Evolutionary conservation across 176 grass and related monocot genomes (phyloP).

Genomic region (Canna indica): DNA sequence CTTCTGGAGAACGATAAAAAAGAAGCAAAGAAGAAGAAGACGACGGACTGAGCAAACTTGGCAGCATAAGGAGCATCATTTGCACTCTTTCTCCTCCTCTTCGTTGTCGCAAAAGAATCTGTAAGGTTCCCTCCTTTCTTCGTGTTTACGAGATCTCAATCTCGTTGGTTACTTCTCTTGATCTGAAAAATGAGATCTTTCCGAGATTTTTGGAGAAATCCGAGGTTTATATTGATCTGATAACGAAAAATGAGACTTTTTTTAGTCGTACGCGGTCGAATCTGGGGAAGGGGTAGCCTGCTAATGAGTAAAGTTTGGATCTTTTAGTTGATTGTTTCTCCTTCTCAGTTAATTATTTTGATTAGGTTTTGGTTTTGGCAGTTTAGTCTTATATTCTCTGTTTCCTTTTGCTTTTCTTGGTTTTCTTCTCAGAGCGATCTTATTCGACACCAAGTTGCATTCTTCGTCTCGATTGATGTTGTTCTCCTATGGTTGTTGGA

Average conservation of each 20-base stretch:
- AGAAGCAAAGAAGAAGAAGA: not conserved
- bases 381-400: not conserved
- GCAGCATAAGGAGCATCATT: not conserved
- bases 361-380: not conserved
- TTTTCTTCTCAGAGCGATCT: not conserved
- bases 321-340: not conserved
- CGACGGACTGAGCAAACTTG: not conserved
- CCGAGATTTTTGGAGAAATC: not conserved
- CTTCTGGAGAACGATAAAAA: slow-evolving; percentile 9
- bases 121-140: not conserved
- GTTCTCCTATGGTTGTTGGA: not conserved
- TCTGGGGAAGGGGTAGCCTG: not conserved
- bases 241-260: not conserved
- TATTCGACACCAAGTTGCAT: not conserved
- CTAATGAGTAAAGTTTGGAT: not conserved
- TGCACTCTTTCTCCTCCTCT: not conserved
- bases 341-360: not conserved
- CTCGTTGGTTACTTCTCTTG: not conserved
- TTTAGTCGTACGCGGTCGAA: not conserved
- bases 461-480: not conserved
- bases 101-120: not conserved
- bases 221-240: not conserved
- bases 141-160: not conserved
- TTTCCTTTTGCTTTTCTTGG: not conserved
- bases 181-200: not conserved